Evolutionary conservation across 495 filamentous ascomycete species (phyloP), one percentile per base, ranked within the genome.

Genomic region (Cercophora newfieldiana): DNA sequence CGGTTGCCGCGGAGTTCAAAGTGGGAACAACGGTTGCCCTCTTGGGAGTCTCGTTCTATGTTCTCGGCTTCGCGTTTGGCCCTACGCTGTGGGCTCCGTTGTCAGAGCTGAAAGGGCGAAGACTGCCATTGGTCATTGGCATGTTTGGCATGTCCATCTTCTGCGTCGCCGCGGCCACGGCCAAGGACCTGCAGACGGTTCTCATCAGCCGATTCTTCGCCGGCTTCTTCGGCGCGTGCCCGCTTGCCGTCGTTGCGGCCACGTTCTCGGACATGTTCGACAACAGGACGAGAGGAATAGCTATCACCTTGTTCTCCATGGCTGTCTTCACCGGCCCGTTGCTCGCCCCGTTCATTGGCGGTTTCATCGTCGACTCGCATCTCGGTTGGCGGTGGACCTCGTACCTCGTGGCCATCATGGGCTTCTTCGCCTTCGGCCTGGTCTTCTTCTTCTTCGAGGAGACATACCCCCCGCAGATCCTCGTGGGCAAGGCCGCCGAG

Each of bases 231-330:
- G 92, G 91, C 31, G 88, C 90, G 49, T 91, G 87, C 73, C 92
- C 93, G 0, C 72, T 97, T 7, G 88, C 93, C 22, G 88, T 96
- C 53, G 93, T 96, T 0, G 93, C 88, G 3, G 93, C 93, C 24
- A 86, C 96, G 57, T 95, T 97, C 77, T 89, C 90, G 1, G 93
- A 97, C 74, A 91, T 96, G 82, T 96, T 92, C 70, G 84, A 91
- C 72, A 92, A 94, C 72, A 83, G 86, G 12, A 87, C 87, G 7
- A 85, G 93, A 64, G 93, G 93, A 56, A 77, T 93, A 19, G 92
- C 93, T 30, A 89, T 93, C 65, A 91, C 92, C 1, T 78, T 94
- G 25, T 97, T 94, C 78, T 88, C 90, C 37, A 90, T 91, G 87
- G 88, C 89, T 3, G 91, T 96, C 25, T 96, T 96, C 77, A 86